phyloP scores from a whole-genome alignment of 441 rosid genomes.

The Biscutella auriculata region DNA sequence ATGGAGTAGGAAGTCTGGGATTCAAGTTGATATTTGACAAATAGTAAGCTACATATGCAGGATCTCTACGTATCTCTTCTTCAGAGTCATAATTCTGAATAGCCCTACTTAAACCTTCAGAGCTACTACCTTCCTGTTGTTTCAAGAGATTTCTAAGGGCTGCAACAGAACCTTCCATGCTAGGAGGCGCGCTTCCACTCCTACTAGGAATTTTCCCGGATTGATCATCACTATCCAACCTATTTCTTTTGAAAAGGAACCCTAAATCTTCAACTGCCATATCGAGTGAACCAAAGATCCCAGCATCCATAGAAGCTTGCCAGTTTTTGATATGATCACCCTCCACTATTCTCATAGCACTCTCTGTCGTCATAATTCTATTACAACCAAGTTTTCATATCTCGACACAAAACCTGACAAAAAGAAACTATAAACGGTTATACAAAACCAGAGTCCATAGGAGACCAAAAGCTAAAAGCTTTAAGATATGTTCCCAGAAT shows the following conservation, averaged over 20 bases:
- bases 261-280: slow-evolving; percentile 69
- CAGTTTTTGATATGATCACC: slow-evolving; percentile 43
- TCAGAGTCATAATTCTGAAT: slow-evolving; percentile 35
- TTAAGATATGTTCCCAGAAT: slow-evolving; percentile 7
- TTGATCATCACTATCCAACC: slow-evolving; percentile 31
- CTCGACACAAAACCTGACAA: slow-evolving; percentile 10
- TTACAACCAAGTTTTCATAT: not conserved
- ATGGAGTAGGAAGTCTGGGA: slow-evolving; percentile 61
- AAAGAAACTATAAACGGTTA: not conserved
- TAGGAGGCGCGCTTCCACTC: slow-evolving; percentile 94
- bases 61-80: slow-evolving; percentile 50
- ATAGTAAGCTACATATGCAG: slow-evolving; percentile 50
- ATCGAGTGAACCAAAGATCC: slow-evolving; percentile 43
- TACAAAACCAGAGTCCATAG: not conserved
- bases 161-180: slow-evolving; percentile 88
- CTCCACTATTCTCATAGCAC: slow-evolving; percentile 69
- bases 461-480: slow-evolving; percentile 11
- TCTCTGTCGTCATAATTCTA: slow-evolving; percentile 64
- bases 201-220: slow-evolving; percentile 45
- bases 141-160: slow-evolving; percentile 60
- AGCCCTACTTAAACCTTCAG: slow-evolving; percentile 46
- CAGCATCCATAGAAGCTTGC: slow-evolving; percentile 46
- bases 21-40: slow-evolving; percentile 51
- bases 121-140: slow-evolving; percentile 41
- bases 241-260: slow-evolving; percentile 48